Evolutionary conservation across 1,284 basidiomycete genomes (phyloP).

Genomic region (Irpex sp.): DNA sequence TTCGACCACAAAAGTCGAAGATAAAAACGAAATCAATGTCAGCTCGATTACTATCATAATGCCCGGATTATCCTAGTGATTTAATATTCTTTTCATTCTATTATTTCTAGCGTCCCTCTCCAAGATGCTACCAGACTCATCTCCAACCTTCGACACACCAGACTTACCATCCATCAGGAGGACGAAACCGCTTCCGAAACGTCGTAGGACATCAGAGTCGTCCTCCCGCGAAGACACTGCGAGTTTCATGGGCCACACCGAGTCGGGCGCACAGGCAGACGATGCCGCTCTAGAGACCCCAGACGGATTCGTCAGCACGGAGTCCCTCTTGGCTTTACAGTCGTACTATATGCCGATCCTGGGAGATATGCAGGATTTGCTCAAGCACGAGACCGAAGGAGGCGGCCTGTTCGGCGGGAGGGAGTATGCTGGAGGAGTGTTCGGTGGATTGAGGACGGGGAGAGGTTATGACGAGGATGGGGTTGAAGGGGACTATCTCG

Average conservation of each 20-base stretch:
- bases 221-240: constrained; percentile 17
- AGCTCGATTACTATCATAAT: neutral
- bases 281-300: neutral
- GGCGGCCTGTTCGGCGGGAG: neutral
- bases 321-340: constrained; percentile 41
- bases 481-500: constrained; percentile 53
- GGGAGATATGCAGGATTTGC: constrained; percentile 39
- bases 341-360: constrained; percentile 58
- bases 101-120: neutral
- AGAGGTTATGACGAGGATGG: constrained; percentile 39
- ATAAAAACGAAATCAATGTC: neutral
- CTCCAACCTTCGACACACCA: constrained; percentile 55
- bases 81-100: neutral
- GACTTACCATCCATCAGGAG: constrained; percentile 56
- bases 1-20: neutral
- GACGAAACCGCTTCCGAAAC: constrained; percentile 72
- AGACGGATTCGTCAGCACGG: constrained; percentile 19
- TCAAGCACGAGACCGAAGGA: constrained; percentile 19
- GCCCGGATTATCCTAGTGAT: neutral
- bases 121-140: constrained; percentile 42
- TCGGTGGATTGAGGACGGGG: constrained; percentile 18
- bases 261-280: neutral
- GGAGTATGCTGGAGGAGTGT: constrained; percentile 6
- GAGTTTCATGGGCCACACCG: neutral
- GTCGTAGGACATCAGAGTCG: constrained; percentile 46